Conservation (phyloP, 257 asterid species). For the Solanum stenotomum region DNA sequence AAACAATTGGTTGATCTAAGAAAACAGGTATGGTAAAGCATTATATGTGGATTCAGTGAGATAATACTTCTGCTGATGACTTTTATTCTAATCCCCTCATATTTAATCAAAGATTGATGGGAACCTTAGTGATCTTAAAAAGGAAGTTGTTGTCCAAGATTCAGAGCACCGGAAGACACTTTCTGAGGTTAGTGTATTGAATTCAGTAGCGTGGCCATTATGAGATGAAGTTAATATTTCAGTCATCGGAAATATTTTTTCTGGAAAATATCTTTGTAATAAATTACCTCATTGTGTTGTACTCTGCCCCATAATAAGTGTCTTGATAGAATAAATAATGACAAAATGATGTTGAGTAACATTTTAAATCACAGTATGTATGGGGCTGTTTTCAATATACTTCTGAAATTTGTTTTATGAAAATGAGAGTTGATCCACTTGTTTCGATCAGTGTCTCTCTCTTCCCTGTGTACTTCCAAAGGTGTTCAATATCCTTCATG, state of each 20-base stretch:
- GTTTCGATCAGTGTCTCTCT: background rate
- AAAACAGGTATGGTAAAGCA: conserved; percentile 44
- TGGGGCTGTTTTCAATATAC: background rate
- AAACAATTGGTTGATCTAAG: conserved; percentile 78
- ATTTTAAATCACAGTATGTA: background rate
- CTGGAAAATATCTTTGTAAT: background rate
- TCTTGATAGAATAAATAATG: background rate
- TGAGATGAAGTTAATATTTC: background rate
- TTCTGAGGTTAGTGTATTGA: conserved; percentile 51
- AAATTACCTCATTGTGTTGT: background rate
- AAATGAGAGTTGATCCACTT: background rate
- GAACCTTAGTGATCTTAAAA: conserved; percentile 67
- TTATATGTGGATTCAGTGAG: background rate
- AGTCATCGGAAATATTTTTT: background rate
- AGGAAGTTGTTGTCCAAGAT: conserved; percentile 81
- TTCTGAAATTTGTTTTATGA: background rate
- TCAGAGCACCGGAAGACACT: conserved; percentile 91
- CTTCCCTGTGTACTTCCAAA: background rate
- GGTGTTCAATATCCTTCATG: background rate
- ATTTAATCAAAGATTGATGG: conserved; percentile 62
- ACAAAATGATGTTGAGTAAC: background rate
- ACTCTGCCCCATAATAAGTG: background rate
- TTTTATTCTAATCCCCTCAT: conserved; percentile 14
- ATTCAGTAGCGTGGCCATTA: background rate
- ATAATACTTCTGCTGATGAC: background rate